A percentile compares a stretch with the other conserved stretches of the same genome.
Evolutionary conservation across 83 land plant species (phyloP).

Genomic region (Picea mariana): DNA sequence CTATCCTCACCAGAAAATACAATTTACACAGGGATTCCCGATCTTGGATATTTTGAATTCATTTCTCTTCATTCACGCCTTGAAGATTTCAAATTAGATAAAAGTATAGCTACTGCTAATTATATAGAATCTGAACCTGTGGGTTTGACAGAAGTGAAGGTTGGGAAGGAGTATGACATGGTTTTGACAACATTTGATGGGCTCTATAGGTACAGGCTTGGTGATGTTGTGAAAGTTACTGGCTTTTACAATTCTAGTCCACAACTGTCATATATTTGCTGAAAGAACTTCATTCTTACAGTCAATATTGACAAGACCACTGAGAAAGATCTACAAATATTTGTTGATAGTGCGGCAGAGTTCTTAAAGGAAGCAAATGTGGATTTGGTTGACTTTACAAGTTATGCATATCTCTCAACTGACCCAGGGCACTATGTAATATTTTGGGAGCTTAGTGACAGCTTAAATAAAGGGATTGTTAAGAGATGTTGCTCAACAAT

Average conservation of each 20-base stretch:
- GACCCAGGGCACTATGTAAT: slow-evolving; percentile 73
- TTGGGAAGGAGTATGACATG: slow-evolving; percentile 63
- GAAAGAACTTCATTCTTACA: slow-evolving; percentile 58
- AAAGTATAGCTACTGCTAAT: slow-evolving; percentile 31
- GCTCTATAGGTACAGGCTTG: slow-evolving; percentile 70
- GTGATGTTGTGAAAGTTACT: slow-evolving; percentile 66
- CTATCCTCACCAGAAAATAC: slow-evolving; percentile 42
- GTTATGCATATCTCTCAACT: slow-evolving; percentile 46
- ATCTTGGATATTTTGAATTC: slow-evolving; percentile 66
- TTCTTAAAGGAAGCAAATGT: slow-evolving; percentile 37
- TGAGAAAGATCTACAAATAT: slow-evolving; percentile 66
- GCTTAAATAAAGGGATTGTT: slow-evolving; percentile 29
- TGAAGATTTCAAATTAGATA: neutral
- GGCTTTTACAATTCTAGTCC: slow-evolving; percentile 77
- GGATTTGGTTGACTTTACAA: slow-evolving; percentile 76
- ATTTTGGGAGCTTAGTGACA: slow-evolving; percentile 68
- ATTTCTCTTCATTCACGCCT: slow-evolving; percentile 37
- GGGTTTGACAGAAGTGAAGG: slow-evolving; percentile 42
- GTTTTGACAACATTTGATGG: slow-evolving; percentile 66
- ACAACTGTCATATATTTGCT: slow-evolving; percentile 55
- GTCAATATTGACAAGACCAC: slow-evolving; percentile 81
- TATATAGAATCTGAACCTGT: slow-evolving; percentile 44
- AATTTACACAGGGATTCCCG: slow-evolving; percentile 52
- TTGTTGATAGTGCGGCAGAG: slow-evolving; percentile 52
- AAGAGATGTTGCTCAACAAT: slow-evolving; percentile 47